A percentile compares a stretch with the other conserved stretches of the same genome.
phyloP scores from a whole-genome alignment of 768 basidiomycete species.

The Thelephora ganbajun region DNA sequence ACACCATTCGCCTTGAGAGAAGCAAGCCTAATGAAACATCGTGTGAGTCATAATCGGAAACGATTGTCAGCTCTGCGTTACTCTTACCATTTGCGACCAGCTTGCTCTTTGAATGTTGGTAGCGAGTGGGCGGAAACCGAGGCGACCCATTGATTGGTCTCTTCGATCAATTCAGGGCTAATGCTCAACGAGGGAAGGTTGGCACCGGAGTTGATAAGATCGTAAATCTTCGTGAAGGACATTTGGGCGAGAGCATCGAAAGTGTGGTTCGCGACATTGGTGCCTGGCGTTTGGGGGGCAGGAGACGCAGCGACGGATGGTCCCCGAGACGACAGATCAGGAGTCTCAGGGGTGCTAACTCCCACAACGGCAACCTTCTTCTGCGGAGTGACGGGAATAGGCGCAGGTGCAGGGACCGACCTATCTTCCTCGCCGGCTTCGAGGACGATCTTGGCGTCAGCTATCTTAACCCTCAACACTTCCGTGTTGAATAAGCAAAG shows the following conservation, averaged over 20 bases:
- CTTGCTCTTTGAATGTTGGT: constrained; percentile 24
- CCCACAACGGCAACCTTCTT: constrained; percentile 32
- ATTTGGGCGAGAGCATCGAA: constrained; percentile 57
- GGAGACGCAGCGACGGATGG: constrained; percentile 63
- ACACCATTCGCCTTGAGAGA: constrained; percentile 62
- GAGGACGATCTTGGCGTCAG: constrained; percentile 70
- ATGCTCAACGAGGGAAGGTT: constrained; percentile 51
- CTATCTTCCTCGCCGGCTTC: constrained; percentile 52
- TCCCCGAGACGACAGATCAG: constrained; percentile 62
- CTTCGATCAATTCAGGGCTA: constrained; percentile 52
- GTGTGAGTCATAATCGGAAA: not conserved
- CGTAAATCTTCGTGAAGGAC: constrained; percentile 64
- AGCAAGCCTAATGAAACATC: not conserved
- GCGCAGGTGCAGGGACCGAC: constrained; percentile 18
- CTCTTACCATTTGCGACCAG: constrained; percentile 13
- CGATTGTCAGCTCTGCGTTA: constrained; percentile 4
- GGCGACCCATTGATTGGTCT: constrained; percentile 76
- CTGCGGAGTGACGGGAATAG: constrained; percentile 48
- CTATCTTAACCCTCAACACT: constrained; percentile 60
- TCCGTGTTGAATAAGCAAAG: constrained; percentile 86
- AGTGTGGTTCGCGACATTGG: constrained; percentile 30
- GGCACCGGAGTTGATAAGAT: constrained; percentile 36
- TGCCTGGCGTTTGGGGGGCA: constrained; percentile 45
- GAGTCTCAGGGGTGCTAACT: constrained; percentile 49
- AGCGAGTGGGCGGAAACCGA: constrained; percentile 62